Conservation (phyloP, 108 stramenopile genomes). For the Heterococcus sp. region DNA sequence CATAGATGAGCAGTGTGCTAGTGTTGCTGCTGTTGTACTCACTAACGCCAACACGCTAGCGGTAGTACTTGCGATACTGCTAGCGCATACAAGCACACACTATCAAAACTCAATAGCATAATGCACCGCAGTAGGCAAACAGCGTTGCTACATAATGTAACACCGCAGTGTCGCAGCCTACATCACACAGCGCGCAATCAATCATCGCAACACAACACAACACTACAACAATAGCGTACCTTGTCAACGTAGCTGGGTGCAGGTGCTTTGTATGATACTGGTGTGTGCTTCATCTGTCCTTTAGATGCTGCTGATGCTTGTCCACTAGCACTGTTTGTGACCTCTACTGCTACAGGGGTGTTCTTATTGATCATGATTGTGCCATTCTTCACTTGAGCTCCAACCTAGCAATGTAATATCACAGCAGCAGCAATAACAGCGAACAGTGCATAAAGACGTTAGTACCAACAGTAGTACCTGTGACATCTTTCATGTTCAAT, state of each 20-base stretch:
- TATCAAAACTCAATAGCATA: neutral
- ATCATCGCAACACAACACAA: neutral
- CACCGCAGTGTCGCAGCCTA: too few relatives aligned
- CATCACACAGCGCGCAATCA: too few relatives aligned
- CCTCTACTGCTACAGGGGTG: constrained; percentile 65
- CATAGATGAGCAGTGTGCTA: too few relatives aligned
- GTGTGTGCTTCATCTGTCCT: constrained; percentile 28
- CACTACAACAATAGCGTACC: constrained; percentile 49
- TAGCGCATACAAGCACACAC: neutral
- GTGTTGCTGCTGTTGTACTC: too few relatives aligned
- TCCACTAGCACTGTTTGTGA: too few relatives aligned
- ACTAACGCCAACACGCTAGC: too few relatives aligned
- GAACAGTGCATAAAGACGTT: neutral
- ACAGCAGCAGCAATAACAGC: neutral
- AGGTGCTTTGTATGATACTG: constrained; percentile 75
- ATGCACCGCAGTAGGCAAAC: too few relatives aligned
- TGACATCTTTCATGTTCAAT: too few relatives aligned
- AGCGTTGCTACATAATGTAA: too few relatives aligned
- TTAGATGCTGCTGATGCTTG: neutral
- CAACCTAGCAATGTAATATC: constrained; percentile 73
- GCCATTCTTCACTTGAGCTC: constrained; percentile 74
- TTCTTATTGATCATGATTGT: constrained; percentile 88
- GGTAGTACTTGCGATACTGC: too few relatives aligned
- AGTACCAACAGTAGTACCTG: too few relatives aligned
- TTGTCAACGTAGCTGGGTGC: constrained; percentile 90